phyloP scores from a whole-genome alignment of 805 yeast species.

The Priceomyces haplophilus region DNA sequence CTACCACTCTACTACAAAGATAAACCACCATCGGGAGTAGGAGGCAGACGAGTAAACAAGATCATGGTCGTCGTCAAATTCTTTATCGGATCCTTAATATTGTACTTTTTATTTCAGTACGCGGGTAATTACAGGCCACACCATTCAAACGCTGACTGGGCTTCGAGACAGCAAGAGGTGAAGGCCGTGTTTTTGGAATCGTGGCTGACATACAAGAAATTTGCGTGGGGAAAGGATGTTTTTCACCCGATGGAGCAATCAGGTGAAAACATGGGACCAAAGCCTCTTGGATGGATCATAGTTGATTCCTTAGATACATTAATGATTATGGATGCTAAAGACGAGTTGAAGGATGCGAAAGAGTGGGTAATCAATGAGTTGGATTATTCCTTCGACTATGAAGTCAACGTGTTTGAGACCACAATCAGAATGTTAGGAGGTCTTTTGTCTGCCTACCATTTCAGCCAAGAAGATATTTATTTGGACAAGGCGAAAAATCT shows the following conservation, averaged over 20 bases:
- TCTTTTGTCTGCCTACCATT: conserved; percentile 73
- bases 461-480: conserved; percentile 66
- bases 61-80: conserved; percentile 42
- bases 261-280: conserved; percentile 72
- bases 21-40: conserved; percentile 19
- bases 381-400: conserved; percentile 66
- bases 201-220: conserved; percentile 70
- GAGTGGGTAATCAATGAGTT: conserved; percentile 73
- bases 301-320: conserved; percentile 85
- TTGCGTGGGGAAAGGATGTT: conserved; percentile 85
- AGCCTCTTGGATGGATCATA: conserved; percentile 90
- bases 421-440: conserved; percentile 95
- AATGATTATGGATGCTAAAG: conserved; percentile 67
- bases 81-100: conserved; percentile 34
- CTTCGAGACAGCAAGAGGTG: conserved; percentile 52
- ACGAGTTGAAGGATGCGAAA: conserved; percentile 61
- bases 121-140: neutral
- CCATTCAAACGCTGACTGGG: conserved; percentile 36
- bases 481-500: conserved; percentile 75
- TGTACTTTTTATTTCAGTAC: conserved; percentile 40
- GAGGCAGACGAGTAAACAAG: conserved; percentile 10
- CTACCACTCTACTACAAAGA: conserved; percentile 37
- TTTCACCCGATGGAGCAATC: conserved; percentile 63
- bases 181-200: conserved; percentile 66
- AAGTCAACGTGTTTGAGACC: conserved; percentile 87